Base-by-base conservation (phyloP, 768 basidiomycete species). In the Astraeus odoratus region DNA sequence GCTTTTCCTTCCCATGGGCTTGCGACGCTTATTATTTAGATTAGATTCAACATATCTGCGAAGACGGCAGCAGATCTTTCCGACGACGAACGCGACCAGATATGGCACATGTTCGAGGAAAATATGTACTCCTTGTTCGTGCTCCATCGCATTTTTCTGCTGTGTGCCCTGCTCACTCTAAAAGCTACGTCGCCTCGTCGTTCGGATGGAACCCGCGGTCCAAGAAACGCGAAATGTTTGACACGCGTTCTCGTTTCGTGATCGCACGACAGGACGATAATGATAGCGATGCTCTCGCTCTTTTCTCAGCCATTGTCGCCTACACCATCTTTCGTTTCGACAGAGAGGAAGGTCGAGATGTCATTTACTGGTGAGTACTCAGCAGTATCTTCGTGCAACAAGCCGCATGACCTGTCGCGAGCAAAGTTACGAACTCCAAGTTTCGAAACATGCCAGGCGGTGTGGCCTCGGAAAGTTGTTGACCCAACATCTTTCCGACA, bases 401-500 rank as follows among this genome's bases (percentile, higher is more conserved):
- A 18, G 23, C 18, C 15, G 30, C 37, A 25, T 31, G 10, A 39
- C 47, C 42, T 49, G 24, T 34, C 25, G 10, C 22, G 7, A 9
- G 8, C 33, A 23, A 46, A 91, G 88, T 58, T 92, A 92, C 57
- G 89, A 92, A 42, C 63, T 90, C 3, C 88, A 92, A 55, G 74
- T 90, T 2, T 61, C 68, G 0, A 39, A 61, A 29, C 36, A 52
- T 1, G 61, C 54, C 12, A 74, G 71, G 48, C 67, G 81, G 4
- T 59, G 58, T 22, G 86, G 88, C 2, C 60, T 86, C 1, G 89
- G 88, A 1, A 75, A 63, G 47, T 53, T 60, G 18, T 58, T 91
- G 39, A 68, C 81, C 58, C 61, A 68, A 3, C 60, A 64, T 18
- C 61, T 91, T 16, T 63, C 63, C 18, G 63, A 62, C 7, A 73